Evolutionary conservation across 2,329 filamentous ascomycete species (phyloP).

Genomic region (Phaeoacremonium minimum): DNA sequence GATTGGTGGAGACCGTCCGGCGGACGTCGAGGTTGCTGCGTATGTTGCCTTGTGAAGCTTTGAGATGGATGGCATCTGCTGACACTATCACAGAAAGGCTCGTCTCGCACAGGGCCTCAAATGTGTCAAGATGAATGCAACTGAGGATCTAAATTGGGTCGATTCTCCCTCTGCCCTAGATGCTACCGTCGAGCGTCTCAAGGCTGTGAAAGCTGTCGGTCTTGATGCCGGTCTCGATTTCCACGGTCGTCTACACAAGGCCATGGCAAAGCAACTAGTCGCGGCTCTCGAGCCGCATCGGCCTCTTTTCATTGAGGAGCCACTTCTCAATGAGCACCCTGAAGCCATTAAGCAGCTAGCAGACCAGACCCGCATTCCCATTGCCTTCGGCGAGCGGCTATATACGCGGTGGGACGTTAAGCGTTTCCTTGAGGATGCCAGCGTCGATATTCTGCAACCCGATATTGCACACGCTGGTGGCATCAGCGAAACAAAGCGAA

Average conservation of each 20-base stretch:
- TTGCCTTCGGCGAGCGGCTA: conserved; percentile 60
- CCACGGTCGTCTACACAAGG: conserved; percentile 65
- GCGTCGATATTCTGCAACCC: conserved; percentile 60
- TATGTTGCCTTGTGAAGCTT: conserved; percentile 22
- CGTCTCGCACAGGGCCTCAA: conserved; percentile 51
- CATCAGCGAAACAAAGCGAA: conserved; percentile 57
- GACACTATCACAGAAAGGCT: conserved; percentile 32
- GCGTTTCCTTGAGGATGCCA: conserved; percentile 55
- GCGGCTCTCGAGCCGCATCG: conserved; percentile 55
- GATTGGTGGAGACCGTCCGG: conserved; percentile 64
- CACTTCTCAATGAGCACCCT: conserved; percentile 55
- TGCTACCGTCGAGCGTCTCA: conserved; percentile 54
- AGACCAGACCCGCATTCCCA: conserved; percentile 50
- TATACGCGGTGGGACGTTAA: conserved; percentile 63
- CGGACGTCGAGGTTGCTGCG: conserved; percentile 53
- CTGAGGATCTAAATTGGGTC: conserved; percentile 62
- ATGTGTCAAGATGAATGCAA: conserved; percentile 65
- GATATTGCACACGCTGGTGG: conserved; percentile 62
- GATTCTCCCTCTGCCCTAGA: conserved; percentile 57
- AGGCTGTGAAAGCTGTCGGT: conserved; percentile 58
- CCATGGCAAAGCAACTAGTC: conserved; percentile 67
- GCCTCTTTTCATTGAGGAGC: conserved; percentile 64
- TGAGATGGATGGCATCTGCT: too few relatives aligned
- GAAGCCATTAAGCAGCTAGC: conserved; percentile 55
- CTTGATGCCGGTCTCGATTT: conserved; percentile 65